Base-by-base conservation (phyloP, 2,329 filamentous ascomycete species). In the Cercospora zeina region DNA sequence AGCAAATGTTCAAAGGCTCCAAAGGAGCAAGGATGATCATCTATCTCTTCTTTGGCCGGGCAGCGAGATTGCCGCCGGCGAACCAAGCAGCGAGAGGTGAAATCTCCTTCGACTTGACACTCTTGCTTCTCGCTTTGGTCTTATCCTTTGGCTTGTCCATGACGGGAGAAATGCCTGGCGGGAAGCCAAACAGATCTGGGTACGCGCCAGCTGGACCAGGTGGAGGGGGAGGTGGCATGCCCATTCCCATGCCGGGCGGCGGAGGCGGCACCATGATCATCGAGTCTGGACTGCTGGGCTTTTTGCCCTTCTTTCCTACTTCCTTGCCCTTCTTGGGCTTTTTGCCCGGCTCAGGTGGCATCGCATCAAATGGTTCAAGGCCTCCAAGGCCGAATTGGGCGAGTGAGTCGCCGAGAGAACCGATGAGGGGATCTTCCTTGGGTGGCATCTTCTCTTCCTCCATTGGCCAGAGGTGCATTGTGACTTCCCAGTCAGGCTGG, bases 401-500 rank as follows among this genome's bases (percentile, higher is more conserved):
- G 37, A 68, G 66, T 6, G 63, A 65, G 31, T 69, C 67, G 30
- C 39, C 33, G 21, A 63, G 58, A 14, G 42, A 27, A n/a, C 33
- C 51, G 10, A 49, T 49, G 24, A 59, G 8, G 6, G 60, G 53
- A 16, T 54, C 58, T 13, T 68, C 65, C 34, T 66, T 62, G 5
- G 57, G 58, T 16, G 54, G 61, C 50, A 66, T 61, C 64, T 69
- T 68, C 57, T 69, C 66, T 55, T 68, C 67, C 30, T 68, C 65
- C 73, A 80, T 77, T 0, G 79, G 79, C 79, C 79, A 81, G 72
- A 81, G 78, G 65, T 79, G 77, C 79, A 81, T 81, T 9, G 73
- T 79, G 62, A 81, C 77, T 51, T 76, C 71, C 78, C 77, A 80
- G 66, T 79, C 79, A 1, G 79, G 79, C 65, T 81, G 74, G 37